Conservation (phyloP, 2,329 filamentous ascomycete species). For the Alternaria novae-zelandiae region DNA sequence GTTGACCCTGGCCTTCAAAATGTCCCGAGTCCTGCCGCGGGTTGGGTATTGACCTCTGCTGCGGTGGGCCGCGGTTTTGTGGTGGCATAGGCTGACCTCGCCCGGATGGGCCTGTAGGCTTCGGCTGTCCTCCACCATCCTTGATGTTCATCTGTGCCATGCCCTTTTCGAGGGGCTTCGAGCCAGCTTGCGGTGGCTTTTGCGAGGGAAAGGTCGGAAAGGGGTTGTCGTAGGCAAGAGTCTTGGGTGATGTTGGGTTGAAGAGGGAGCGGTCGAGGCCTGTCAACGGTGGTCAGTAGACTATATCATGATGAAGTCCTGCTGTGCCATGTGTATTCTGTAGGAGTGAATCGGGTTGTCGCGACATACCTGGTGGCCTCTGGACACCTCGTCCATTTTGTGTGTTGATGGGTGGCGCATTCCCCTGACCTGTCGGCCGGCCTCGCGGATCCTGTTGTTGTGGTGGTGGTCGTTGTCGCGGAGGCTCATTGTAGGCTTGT, state of each 20-base stretch:
- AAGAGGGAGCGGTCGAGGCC: conserved; percentile 40
- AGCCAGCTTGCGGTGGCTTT: conserved; percentile 19
- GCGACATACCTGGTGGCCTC: conserved; percentile 38
- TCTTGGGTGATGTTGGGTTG: conserved; percentile 35
- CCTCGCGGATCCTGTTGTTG: conserved; percentile 37
- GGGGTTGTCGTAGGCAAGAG: conserved; percentile 52
- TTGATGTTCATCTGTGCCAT: conserved; percentile 47
- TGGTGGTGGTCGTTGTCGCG: conserved; percentile 30
- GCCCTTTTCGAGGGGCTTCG: conserved; percentile 37
- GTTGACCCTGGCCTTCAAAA: conserved; percentile 39
- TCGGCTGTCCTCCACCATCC: conserved; percentile 22
- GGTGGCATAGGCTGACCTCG: conserved; percentile 31
- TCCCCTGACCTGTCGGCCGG: conserved; percentile 31
- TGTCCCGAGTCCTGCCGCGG: conserved; percentile 46
- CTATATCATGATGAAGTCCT: not conserved
- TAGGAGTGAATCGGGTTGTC: not conserved
- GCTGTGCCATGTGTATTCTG: not conserved
- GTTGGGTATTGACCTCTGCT: conserved; percentile 26
- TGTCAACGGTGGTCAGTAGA: conserved; percentile 21
- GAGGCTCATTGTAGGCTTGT: conserved; percentile 28
- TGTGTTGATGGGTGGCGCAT: conserved; percentile 24
- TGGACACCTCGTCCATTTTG: conserved; percentile 34
- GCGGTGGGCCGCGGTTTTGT: conserved; percentile 29
- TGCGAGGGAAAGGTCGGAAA: conserved; percentile 55
- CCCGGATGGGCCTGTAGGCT: conserved; percentile 24